phyloP scores from a whole-genome alignment of 139 green algal genomes.

The Coccomyxa sp. region DNA sequence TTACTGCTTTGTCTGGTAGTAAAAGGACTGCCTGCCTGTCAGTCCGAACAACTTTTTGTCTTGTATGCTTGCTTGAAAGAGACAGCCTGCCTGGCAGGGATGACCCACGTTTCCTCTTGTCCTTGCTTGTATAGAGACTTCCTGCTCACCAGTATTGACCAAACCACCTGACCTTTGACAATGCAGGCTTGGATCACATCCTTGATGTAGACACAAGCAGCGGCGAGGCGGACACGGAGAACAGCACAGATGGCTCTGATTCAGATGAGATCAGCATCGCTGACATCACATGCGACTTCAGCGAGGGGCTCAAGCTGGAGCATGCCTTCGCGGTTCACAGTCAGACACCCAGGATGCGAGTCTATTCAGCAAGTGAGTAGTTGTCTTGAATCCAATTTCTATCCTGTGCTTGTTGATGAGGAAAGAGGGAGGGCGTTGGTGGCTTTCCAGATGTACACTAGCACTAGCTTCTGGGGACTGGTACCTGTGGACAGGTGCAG shows the following conservation, averaged over 20 bases:
- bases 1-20: too few relatives aligned
- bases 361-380: background rate
- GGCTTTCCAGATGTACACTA: background rate
- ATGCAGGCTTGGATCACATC: background rate
- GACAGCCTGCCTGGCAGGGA: too few relatives aligned
- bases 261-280: background rate
- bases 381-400: background rate
- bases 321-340: background rate
- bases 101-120: too few relatives aligned
- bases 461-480: too few relatives aligned
- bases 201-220: background rate
- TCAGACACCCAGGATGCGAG: background rate
- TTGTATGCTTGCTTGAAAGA: too few relatives aligned
- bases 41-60: too few relatives aligned
- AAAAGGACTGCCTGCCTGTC: too few relatives aligned
- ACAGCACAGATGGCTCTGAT: background rate
- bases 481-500: too few relatives aligned
- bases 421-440: background rate
- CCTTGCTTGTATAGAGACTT: too few relatives aligned
- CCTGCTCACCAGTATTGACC: too few relatives aligned
- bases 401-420: background rate
- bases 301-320: background rate
- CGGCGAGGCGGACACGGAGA: conserved; percentile 12
- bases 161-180: background rate
- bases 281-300: background rate